These are phyloP conservation scores for Lentithecium fluviatile DNA, from an alignment of 495 filamentous ascomycete genomes.

Conservation along the genomic window DNA sequence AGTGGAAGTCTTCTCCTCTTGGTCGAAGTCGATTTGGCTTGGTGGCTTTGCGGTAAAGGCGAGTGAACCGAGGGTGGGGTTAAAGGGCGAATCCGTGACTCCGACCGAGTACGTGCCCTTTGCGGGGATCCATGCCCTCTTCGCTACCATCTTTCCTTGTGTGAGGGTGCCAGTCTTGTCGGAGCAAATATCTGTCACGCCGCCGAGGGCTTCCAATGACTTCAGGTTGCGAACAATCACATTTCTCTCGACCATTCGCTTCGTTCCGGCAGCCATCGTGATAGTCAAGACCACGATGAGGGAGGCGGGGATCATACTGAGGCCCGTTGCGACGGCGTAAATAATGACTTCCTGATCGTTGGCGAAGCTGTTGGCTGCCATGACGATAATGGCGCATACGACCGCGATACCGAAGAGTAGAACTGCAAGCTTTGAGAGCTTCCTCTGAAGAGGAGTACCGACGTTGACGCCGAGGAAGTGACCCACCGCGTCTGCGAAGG, in stretches of 20 bases:
- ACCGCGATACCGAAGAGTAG: conserved; percentile 68
- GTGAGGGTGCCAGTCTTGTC: conserved; percentile 73
- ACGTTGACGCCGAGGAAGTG: conserved; percentile 55
- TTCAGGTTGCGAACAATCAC: conserved; percentile 71
- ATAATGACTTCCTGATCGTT: conserved; percentile 65
- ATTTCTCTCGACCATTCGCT: conserved; percentile 68
- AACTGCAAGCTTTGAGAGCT: conserved; percentile 68
- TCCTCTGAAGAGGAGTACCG: conserved; percentile 63
- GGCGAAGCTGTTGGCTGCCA: conserved; percentile 61
- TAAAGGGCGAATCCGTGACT: conserved; percentile 38
- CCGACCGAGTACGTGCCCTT: conserved; percentile 43
- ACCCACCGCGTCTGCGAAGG: conserved; percentile 63
- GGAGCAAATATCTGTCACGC: conserved; percentile 53
- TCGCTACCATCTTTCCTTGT: conserved; percentile 63
- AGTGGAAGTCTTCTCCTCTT: conserved; percentile 28
- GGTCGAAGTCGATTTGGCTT: conserved; percentile 36
- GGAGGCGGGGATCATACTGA: conserved; percentile 66
- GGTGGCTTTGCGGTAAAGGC: conserved; percentile 33
- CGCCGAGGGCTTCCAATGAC: conserved; percentile 61
- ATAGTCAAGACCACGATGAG: conserved; percentile 74
- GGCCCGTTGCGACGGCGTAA: conserved; percentile 56
- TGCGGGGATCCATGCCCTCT: conserved; percentile 52
- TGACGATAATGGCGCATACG: conserved; percentile 68
- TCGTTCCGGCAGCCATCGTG: conserved; percentile 72
- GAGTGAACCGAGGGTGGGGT: conserved; percentile 40